A percentile compares a stretch with the other conserved stretches of the same genome.
phyloP scores from a whole-genome alignment of 768 basidiomycete genomes.

The Tricholoma sp. region DNA sequence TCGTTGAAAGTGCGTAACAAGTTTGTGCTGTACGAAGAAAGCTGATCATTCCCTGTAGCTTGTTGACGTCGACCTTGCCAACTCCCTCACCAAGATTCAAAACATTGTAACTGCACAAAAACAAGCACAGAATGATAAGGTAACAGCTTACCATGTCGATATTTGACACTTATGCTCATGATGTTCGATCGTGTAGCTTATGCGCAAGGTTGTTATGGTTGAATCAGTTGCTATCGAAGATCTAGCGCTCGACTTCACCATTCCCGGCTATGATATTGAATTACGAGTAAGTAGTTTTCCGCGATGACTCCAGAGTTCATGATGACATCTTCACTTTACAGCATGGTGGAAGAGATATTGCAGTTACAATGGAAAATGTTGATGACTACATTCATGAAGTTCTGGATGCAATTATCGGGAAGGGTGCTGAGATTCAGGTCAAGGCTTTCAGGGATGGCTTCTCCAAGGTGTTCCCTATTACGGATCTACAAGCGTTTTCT shows the following conservation, averaged over 20 bases:
- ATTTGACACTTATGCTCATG: background rate
- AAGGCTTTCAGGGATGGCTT: slow-evolving; percentile 93
- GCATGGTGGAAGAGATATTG: slow-evolving; percentile 73
- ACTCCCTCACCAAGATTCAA: slow-evolving; percentile 78
- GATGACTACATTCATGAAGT: slow-evolving; percentile 87
- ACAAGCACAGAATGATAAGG: slow-evolving; percentile 48
- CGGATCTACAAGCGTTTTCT: slow-evolving; percentile 87
- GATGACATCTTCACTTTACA: slow-evolving; percentile 23
- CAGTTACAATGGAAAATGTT: slow-evolving; percentile 84
- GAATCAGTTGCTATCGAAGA: slow-evolving; percentile 75
- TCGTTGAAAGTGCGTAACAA: slow-evolving; percentile 61
- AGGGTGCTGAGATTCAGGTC: slow-evolving; percentile 72
- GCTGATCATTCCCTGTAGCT: slow-evolving; percentile 38
- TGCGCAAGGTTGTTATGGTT: slow-evolving; percentile 51
- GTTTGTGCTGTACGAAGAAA: background rate
- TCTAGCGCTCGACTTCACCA: slow-evolving; percentile 90
- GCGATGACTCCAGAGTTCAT: background rate
- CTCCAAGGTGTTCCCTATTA: slow-evolving; percentile 92
- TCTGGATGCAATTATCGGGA: slow-evolving; percentile 81
- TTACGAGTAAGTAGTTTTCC: slow-evolving; percentile 54
- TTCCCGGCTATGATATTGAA: slow-evolving; percentile 94
- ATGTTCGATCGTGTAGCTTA: slow-evolving; percentile 30
- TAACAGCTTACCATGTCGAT: slow-evolving; percentile 20
- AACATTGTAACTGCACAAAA: slow-evolving; percentile 49
- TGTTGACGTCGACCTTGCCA: slow-evolving; percentile 81